Base-by-base conservation (phyloP, 768 basidiomycete genomes). In the Rhodotorula paludigena region DNA sequence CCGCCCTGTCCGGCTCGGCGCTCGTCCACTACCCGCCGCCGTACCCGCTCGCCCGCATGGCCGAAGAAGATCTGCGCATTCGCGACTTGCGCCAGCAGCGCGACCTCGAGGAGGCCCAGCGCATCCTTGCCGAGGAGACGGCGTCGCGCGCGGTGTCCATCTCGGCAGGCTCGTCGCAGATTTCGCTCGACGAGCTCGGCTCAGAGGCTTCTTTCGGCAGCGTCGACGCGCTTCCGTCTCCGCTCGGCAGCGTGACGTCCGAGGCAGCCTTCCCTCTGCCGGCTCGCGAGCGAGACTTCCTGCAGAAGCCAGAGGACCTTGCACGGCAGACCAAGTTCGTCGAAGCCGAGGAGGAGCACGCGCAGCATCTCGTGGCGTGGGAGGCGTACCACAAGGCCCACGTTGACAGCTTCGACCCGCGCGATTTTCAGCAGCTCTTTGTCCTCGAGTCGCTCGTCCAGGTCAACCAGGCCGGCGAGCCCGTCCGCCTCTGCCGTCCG, bases 11-110 rank as follows among this genome's bases (percentile, higher is more conserved):
- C 3, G 89, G 92, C 49, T 97, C 93, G 5, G 89, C 93, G 0
- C 91, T 92, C 0, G 81, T 97, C 54, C 85, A 90, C 9, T 96
- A 96, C 77, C 89, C 87, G 21, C 92, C 94, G 32, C 96, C 96
- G 8, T 87, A 90, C 75, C 88, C 92, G 12, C 84, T 99, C 47
- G 81, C 84, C 5, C 84, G 84, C 53, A 96, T 98, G 91, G 88
- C 89, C 74, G 87, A 89, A 72, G 81, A 97, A 11, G 92, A 98
- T 74, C 84, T 87, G 32, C 82, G 86, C 62, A 82, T 73, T 9
- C 54, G 61, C 28, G 70, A 69, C 45, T 33, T 75, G 21, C 61
- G 64, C 9, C 57, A 51, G 8, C 18, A 44, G 21, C 64, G 69
- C 30, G 61, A 70, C 28, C 42, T 59, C 18, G 74, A 74, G 60